These are phyloP conservation scores for Botryosphaeria dothidea DNA, from an alignment of 2,329 filamentous ascomycete genomes.

Conservation along the genomic window DNA sequence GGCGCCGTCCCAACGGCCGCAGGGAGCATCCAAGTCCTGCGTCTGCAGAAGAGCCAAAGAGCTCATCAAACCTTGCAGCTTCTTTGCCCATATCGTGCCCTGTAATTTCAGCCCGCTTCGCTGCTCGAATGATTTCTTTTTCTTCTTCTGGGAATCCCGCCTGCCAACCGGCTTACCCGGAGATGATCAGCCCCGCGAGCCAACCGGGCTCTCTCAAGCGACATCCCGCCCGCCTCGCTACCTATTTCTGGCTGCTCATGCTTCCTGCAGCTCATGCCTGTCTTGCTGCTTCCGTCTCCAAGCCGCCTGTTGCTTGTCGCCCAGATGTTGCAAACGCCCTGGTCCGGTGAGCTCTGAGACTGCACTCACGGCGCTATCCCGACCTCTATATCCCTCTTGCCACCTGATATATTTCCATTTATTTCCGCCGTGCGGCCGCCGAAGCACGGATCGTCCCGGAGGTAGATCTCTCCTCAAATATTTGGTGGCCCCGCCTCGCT, in stretches of 20 bases:
- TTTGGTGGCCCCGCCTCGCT: not conserved
- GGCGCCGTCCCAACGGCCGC: constrained; percentile 9
- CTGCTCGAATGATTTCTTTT: constrained; percentile 2
- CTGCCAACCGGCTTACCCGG: not conserved
- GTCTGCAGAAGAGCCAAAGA: not conserved
- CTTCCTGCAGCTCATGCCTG: not conserved
- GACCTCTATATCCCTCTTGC: not conserved
- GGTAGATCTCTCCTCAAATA: constrained; percentile 7
- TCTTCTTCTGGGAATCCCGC: not conserved
- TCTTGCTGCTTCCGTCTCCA: not conserved
- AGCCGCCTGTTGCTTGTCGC: not conserved
- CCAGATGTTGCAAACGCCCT: not conserved
- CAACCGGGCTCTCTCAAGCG: not conserved
- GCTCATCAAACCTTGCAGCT: not conserved
- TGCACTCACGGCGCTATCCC: not conserved
- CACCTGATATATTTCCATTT: not conserved
- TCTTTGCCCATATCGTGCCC: not conserved
- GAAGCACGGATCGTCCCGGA: not conserved
- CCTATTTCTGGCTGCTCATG: not conserved
- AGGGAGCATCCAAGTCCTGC: not conserved
- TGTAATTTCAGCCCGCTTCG: constrained; percentile 11
- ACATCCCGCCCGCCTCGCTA: not conserved
- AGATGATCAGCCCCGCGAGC: constrained; percentile 1
- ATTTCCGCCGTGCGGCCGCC: not conserved
- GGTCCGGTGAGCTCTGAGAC: not conserved